phyloP scores from a whole-genome alignment of 768 basidiomycete species.

The Leccinum aurantiacum region DNA sequence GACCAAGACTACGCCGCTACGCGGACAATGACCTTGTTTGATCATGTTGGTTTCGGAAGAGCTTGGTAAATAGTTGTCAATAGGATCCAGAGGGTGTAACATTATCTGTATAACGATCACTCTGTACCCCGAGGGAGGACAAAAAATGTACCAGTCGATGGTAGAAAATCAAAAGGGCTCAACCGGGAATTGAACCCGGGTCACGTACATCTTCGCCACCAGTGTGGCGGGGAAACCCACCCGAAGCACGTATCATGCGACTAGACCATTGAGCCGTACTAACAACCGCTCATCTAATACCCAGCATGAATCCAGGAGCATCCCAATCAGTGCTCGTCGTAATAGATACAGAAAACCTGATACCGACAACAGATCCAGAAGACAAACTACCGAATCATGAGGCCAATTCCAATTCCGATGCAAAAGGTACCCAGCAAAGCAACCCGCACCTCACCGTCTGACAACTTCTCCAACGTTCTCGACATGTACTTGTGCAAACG shows the following conservation, averaged over 20 bases:
- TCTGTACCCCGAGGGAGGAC: neutral
- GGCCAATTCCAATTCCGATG: slow-evolving; percentile 45
- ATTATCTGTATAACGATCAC: neutral
- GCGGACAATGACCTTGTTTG: slow-evolving; percentile 9
- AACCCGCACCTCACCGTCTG: slow-evolving; percentile 31
- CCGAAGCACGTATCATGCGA: slow-evolving; percentile 39
- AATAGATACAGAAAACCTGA: neutral
- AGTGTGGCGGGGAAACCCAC: slow-evolving; percentile 19
- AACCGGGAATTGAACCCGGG: slow-evolving; percentile 40
- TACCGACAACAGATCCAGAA: neutral
- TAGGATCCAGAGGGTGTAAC: neutral
- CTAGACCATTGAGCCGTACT: slow-evolving; percentile 39
- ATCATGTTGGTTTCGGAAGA: slow-evolving; percentile 14
- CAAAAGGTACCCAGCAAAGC: slow-evolving; percentile 44
- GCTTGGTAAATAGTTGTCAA: slow-evolving; percentile 20
- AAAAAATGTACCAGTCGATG: neutral
- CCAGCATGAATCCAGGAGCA: neutral
- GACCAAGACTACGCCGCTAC: slow-evolving; percentile 29
- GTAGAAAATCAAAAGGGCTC: slow-evolving; percentile 14
- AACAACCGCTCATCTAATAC: neutral
- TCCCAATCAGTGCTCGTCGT: neutral
- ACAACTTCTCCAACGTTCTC: slow-evolving; percentile 25
- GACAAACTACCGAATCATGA: slow-evolving; percentile 31
- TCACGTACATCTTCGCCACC: slow-evolving; percentile 33
- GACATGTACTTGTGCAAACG: slow-evolving; percentile 27